These are phyloP conservation scores for Silene noctiflora DNA, from an alignment of 179 eudicot genomes.

Conservation along the genomic window DNA sequence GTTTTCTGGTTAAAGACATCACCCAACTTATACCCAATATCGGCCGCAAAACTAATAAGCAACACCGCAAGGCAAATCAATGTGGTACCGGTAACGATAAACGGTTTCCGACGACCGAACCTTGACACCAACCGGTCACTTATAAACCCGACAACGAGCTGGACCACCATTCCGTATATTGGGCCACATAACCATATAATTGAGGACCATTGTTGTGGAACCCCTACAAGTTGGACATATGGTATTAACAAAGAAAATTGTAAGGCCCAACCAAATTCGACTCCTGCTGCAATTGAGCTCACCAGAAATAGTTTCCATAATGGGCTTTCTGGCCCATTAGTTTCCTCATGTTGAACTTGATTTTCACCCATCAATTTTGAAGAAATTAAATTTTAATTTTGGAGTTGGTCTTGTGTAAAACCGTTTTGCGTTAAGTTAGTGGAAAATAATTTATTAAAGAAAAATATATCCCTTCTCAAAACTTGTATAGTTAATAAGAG, in stretches of 20 bases:
- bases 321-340: slow-evolving; percentile 13
- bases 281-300: slow-evolving; percentile 41
- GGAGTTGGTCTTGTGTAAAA: too few species aligned
- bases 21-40: slow-evolving; percentile 35
- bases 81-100: slow-evolving; percentile 30
- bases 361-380: not conserved
- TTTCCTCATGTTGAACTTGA: slow-evolving; percentile 1
- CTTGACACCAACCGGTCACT: slow-evolving; percentile 34
- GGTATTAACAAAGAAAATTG: slow-evolving; percentile 45
- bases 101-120: slow-evolving; percentile 43
- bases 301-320: slow-evolving; percentile 28
- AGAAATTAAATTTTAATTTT: too few species aligned
- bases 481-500: too few species aligned
- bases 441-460: too few species aligned
- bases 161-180: slow-evolving; percentile 39
- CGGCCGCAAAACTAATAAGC: slow-evolving; percentile 46
- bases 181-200: slow-evolving; percentile 51
- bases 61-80: slow-evolving; percentile 34
- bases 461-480: too few species aligned
- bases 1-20: slow-evolving; percentile 21
- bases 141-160: slow-evolving; percentile 41
- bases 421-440: too few species aligned
- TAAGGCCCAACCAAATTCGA: slow-evolving; percentile 45
- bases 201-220: slow-evolving; percentile 35
- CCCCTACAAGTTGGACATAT: slow-evolving; percentile 41